Evolutionary conservation across 2,329 filamentous ascomycete species (phyloP).

Genomic region (Pseudogymnoascus sp.): DNA sequence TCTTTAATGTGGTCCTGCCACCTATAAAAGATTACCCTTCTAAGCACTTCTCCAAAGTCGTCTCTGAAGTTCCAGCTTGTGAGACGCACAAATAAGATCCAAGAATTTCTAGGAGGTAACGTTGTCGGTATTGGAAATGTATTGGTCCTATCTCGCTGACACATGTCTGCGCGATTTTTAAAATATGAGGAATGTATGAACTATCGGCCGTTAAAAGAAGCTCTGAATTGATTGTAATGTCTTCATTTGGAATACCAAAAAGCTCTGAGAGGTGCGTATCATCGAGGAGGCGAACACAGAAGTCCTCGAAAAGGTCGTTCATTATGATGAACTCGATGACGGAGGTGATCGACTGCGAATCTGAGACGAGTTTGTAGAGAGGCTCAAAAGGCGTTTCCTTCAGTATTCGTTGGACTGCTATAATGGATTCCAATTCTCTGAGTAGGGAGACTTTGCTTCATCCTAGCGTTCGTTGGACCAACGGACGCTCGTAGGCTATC

Average conservation of each 20-base stretch:
- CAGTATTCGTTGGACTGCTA: constrained; percentile 11
- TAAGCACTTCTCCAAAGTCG: neutral
- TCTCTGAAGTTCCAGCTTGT: neutral
- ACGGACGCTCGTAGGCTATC: neutral
- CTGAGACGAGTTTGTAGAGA: constrained; percentile 15
- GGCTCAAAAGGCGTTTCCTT: neutral
- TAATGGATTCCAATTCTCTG: constrained; percentile 25
- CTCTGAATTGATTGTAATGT: neutral
- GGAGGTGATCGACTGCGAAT: constrained; percentile 16
- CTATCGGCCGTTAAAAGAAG: neutral
- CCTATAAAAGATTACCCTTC: constrained; percentile 37
- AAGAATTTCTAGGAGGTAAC: neutral
- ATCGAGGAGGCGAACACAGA: constrained; percentile 17
- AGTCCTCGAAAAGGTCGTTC: constrained; percentile 23
- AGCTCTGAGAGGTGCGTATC: neutral
- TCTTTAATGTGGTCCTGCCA: neutral
- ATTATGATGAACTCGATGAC: constrained; percentile 20
- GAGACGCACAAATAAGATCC: neutral
- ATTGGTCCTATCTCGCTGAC: neutral
- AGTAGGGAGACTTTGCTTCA: constrained; percentile 19
- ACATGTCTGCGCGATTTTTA: neutral
- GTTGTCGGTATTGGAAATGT: neutral
- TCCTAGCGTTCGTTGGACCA: neutral
- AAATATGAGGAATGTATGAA: neutral
- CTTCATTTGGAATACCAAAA: neutral